Base-by-base conservation (phyloP, 192 early-diverging fungal genomes). In the Rhizoclosmatium globosum region DNA sequence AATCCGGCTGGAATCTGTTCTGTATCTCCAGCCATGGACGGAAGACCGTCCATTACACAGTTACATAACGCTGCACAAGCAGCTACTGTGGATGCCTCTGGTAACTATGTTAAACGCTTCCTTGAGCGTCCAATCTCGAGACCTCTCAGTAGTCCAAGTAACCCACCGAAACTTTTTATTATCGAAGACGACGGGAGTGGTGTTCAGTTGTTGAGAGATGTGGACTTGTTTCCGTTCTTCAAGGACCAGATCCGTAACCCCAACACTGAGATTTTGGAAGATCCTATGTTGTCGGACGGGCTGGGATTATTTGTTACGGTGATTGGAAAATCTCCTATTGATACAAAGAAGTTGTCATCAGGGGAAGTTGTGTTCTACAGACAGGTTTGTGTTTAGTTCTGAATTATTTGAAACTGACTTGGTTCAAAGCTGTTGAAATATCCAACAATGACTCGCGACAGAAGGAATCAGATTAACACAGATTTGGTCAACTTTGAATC, bases 81-180 rank as follows among this genome's bases (percentile, higher is more conserved):
- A 17, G 43, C 57, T 19, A 17, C 48, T 3, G 48, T 57, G 7
- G 43, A 57, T 59, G 11, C 11, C 47, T 46, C 19, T 6, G 23
- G 56, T 9, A 47, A 47, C 15, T 72, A 57, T 44, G 70, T 72
- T 38, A 9, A 44, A 38, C 7, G 2, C 4, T 58, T 72, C 6
- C 38, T 57, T 41, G 53, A 19, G 17, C 21, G 21, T 7, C 46
- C 68, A 13, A 64, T 42, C 74, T 6, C 9, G 7, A 9, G 66
- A 31, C 45, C 58, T 43, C 41, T 9, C 3, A 39, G 31, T 39
- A 61, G 44, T 3, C 7, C 67, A n/a, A 50, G 74, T 4, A 84
- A 84, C 60, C 64, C 80, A 9, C 85, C 85, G 1, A 62, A 74
- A 2, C 76, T 86, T 9, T 86, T 86, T 62, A 59, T 84, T 3